Conservation (phyloP, 2,329 filamentous ascomycete species). For the Magnaporthiopsis incrustans region DNA sequence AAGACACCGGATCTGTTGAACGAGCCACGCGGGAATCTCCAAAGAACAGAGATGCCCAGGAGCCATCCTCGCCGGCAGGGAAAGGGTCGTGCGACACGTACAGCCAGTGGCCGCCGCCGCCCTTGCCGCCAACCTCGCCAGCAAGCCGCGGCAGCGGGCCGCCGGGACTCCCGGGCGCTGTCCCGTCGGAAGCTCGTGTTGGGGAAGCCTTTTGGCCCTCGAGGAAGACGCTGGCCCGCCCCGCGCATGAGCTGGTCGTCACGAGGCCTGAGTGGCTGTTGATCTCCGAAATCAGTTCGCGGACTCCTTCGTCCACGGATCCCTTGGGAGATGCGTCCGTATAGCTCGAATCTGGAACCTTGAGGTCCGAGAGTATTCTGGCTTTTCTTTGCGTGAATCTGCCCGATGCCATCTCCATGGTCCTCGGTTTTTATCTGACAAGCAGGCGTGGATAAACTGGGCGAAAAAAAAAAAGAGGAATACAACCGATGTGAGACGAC, state of each 20-base stretch:
- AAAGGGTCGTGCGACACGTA: slow-evolving; percentile 80
- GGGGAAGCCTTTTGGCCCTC: slow-evolving; percentile 55
- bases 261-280: slow-evolving; percentile 69
- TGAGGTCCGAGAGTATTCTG: slow-evolving; percentile 64
- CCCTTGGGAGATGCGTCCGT: slow-evolving; percentile 85
- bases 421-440: neutral
- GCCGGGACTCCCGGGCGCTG: slow-evolving; percentile 12
- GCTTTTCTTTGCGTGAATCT: slow-evolving; percentile 56
- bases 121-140: slow-evolving; percentile 65
- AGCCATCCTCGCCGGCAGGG: slow-evolving; percentile 1
- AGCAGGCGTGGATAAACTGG: too few species aligned
- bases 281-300: slow-evolving; percentile 68
- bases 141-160: slow-evolving; percentile 16
- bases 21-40: slow-evolving; percentile 9
- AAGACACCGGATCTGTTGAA: neutral
- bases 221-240: slow-evolving; percentile 77
- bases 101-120: slow-evolving; percentile 74
- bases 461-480: neutral
- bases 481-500: neutral
- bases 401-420: neutral
- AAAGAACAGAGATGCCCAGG: slow-evolving; percentile 24
- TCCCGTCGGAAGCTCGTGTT: slow-evolving; percentile 10
- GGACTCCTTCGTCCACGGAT: slow-evolving; percentile 71
- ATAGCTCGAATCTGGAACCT: slow-evolving; percentile 62
- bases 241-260: slow-evolving; percentile 90